Evolutionary conservation across 2,329 filamentous ascomycete genomes (phyloP).

Genomic region (Neodidymelliopsis sp.): DNA sequence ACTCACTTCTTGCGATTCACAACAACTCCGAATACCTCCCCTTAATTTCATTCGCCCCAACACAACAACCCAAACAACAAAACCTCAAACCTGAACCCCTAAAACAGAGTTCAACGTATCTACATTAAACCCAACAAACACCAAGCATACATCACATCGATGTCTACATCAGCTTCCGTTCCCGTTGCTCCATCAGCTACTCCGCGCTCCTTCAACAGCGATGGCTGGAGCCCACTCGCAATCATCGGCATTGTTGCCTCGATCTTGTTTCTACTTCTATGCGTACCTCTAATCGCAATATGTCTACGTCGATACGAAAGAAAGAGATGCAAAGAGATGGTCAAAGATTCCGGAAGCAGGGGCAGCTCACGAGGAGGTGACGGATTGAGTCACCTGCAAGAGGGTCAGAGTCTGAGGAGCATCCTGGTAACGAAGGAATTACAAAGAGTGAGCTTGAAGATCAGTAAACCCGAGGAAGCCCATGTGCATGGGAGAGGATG

Average conservation of each 20-base stretch:
- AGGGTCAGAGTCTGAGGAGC: slow-evolving; percentile 30
- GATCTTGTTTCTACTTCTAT: slow-evolving; percentile 25
- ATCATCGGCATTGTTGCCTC: slow-evolving; percentile 36
- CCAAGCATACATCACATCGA: too few species aligned
- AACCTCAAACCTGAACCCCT: too few species aligned
- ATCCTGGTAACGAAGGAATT: slow-evolving; percentile 35
- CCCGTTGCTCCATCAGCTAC: slow-evolving; percentile 25
- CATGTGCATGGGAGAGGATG: slow-evolving; percentile 24
- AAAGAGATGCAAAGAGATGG: slow-evolving; percentile 28
- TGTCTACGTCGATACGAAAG: slow-evolving; percentile 29
- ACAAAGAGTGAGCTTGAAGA: slow-evolving; percentile 27
- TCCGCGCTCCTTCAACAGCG: slow-evolving; percentile 3
- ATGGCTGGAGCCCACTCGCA: slow-evolving; percentile 29
- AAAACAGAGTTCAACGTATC: neutral
- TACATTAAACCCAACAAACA: neutral
- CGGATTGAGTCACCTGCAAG: neutral
- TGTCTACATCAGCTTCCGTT: neutral
- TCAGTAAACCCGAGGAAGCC: slow-evolving; percentile 23
- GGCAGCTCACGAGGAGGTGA: slow-evolving; percentile 19
- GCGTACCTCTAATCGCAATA: slow-evolving; percentile 30
- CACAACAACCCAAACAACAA: too few species aligned
- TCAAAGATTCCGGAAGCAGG: slow-evolving; percentile 15
- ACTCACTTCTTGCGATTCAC: neutral
- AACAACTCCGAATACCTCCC: neutral
- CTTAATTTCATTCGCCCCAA: neutral